Conservation (phyloP, 2,329 filamentous ascomycete genomes). For the Alternaria arbusti region DNA sequence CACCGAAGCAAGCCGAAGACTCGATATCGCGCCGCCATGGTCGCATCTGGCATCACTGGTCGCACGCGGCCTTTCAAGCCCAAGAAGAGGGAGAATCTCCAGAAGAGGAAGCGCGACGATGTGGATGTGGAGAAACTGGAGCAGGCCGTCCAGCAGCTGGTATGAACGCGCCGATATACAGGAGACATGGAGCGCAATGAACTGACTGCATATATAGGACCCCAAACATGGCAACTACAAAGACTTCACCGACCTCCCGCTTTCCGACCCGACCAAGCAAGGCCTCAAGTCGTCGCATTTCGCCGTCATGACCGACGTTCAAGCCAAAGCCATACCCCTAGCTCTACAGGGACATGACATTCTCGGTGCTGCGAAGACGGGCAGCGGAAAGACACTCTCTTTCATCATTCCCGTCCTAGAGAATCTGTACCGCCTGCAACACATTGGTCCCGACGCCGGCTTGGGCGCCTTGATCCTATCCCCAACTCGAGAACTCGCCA, state of each 20-base stretch:
- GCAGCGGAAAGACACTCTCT: slow-evolving; percentile 92
- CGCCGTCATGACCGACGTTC: slow-evolving; percentile 88
- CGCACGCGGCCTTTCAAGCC: slow-evolving; percentile 59
- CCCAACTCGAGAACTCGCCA: slow-evolving; percentile 91
- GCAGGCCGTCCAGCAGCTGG: slow-evolving; percentile 52
- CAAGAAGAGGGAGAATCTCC: slow-evolving; percentile 60
- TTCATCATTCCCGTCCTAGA: slow-evolving; percentile 93
- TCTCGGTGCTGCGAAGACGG: slow-evolving; percentile 92
- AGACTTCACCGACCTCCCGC: slow-evolving; percentile 81
- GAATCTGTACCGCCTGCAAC: slow-evolving; percentile 86
- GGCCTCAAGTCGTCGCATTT: slow-evolving; percentile 89
- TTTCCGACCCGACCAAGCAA: slow-evolving; percentile 78
- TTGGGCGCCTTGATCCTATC: slow-evolving; percentile 91
- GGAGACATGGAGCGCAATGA: neutral
- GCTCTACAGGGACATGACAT: slow-evolving; percentile 87
- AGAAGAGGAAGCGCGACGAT: slow-evolving; percentile 62
- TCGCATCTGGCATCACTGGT: slow-evolving; percentile 46
- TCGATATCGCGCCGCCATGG: slow-evolving; percentile 31
- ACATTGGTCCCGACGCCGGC: slow-evolving; percentile 84
- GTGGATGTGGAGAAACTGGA: slow-evolving; percentile 57
- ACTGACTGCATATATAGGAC: slow-evolving; percentile 56
- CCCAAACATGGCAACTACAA: slow-evolving; percentile 65
- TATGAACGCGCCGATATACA: slow-evolving; percentile 18
- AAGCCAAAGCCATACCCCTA: slow-evolving; percentile 84
- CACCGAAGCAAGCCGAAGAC: neutral